These are phyloP conservation scores for Pythium insidiosum DNA, from an alignment of 352 stramenopile species.

Conservation along the genomic window DNA sequence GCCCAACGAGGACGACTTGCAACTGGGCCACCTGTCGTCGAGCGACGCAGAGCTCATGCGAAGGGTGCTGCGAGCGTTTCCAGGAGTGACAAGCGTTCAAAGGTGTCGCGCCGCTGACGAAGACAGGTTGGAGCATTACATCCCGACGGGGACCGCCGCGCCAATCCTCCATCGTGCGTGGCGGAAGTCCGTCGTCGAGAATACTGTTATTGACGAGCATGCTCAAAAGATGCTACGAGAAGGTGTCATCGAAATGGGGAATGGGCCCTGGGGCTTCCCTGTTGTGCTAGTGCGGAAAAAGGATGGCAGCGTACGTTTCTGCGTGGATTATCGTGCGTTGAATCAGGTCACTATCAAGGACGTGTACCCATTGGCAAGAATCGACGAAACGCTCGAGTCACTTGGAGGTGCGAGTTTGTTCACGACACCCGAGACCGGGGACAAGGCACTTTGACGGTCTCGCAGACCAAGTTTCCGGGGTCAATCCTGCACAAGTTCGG, in stretches of 20 bases:
- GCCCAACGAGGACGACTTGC: slow-evolving; percentile 3
- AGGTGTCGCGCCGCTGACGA: slow-evolving; percentile 5
- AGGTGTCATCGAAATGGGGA: slow-evolving; percentile 10
- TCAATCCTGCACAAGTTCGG: too few relatives aligned
- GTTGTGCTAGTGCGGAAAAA: slow-evolving; percentile 21
- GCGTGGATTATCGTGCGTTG: neutral
- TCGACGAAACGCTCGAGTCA: slow-evolving; percentile 13
- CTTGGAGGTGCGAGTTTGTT: slow-evolving; percentile 7
- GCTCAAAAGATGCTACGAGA: slow-evolving; percentile 9
- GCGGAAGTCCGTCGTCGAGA: slow-evolving; percentile 4
- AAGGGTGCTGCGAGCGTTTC: slow-evolving; percentile 7
- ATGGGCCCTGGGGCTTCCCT: slow-evolving; percentile 10
- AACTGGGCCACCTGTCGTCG: neutral
- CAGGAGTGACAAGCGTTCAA: neutral
- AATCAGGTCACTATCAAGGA: slow-evolving; percentile 16
- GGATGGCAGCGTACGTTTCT: slow-evolving; percentile 6
- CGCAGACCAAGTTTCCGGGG: too few relatives aligned
- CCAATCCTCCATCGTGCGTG: slow-evolving; percentile 8
- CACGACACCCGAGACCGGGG: slow-evolving; percentile 10
- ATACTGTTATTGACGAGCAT: too few relatives aligned
- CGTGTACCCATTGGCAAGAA: too few relatives aligned
- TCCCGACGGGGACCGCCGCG: slow-evolving; percentile 6
- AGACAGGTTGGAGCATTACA: slow-evolving; percentile 7
- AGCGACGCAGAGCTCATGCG: slow-evolving; percentile 1
- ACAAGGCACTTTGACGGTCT: too few relatives aligned